Conservation (phyloP, 768 basidiomycete genomes). For the Psilocybe sp. region DNA sequence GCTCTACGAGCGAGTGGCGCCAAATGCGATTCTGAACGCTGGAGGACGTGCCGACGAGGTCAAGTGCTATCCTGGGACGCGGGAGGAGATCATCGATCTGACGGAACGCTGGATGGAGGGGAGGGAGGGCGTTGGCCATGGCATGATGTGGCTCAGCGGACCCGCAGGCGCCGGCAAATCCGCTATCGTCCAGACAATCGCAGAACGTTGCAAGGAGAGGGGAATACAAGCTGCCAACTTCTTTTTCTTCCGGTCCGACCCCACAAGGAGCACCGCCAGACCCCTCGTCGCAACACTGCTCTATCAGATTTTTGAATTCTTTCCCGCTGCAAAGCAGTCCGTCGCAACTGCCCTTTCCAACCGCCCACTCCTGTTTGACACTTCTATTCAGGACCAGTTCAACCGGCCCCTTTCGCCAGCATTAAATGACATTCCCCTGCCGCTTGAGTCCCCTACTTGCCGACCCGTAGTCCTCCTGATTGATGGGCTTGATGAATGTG, state of each 20-base stretch:
- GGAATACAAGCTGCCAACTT: slow-evolving; percentile 4
- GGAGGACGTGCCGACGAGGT: too few species aligned
- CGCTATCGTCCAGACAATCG: slow-evolving; percentile 10
- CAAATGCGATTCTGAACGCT: too few species aligned
- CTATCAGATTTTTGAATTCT: slow-evolving; percentile 5
- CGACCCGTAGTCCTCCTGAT: not conserved
- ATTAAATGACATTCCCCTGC: not conserved
- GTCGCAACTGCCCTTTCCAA: slow-evolving; percentile 3
- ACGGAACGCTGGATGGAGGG: too few species aligned
- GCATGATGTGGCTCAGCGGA: slow-evolving; percentile 9
- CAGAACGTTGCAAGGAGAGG: slow-evolving; percentile 5
- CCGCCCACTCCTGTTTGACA: slow-evolving; percentile 6
- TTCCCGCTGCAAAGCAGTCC: not conserved
- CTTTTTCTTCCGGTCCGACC: slow-evolving; percentile 7
- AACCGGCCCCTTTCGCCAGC: not conserved
- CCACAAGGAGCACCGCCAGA: not conserved
- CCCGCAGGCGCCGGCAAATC: slow-evolving; percentile 12
- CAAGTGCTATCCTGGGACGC: too few species aligned
- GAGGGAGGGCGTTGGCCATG: too few species aligned
- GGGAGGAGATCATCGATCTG: too few species aligned
- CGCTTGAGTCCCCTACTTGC: too few species aligned
- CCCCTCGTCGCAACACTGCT: slow-evolving; percentile 5
- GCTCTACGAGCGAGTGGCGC: too few species aligned
- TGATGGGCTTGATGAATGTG: slow-evolving; percentile 4
- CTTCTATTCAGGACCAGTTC: not conserved